Base-by-base conservation (phyloP, 75 land plant genomes). In the Gnetum montanum region DNA sequence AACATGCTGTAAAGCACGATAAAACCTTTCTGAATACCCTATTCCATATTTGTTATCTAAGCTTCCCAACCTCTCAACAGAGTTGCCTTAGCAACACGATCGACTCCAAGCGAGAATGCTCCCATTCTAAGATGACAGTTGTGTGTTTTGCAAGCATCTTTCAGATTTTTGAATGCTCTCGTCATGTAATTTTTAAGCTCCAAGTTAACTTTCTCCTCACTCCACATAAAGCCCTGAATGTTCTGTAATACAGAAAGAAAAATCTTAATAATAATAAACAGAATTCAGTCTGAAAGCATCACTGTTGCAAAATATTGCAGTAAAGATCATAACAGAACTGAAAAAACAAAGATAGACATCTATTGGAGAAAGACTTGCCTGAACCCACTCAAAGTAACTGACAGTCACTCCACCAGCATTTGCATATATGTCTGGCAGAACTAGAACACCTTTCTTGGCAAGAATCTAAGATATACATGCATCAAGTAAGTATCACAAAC, bases 331-430 rank as follows among this genome's bases (percentile, higher is more conserved):
- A n/a, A n/a, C n/a, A n/a, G n/a, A n/a, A n/a, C n/a, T n/a, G n/a
- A n/a, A n/a, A n/a, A n/a, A n/a, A n/a, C n/a, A n/a, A n/a, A n/a
- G n/a, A n/a, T n/a, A n/a, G n/a, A n/a, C n/a, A n/a, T n/a, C n/a
- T n/a, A n/a, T n/a, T n/a, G n/a, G n/a, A n/a, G n/a, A n/a, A n/a
- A n/a, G n/a, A n/a, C n/a, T n/a, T 83, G 83, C 91, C 88, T 86
- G 91, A 38, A 86, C 91, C 91, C 91, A 86, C 67, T 86, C 91
- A 64, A 86, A 86, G 59, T 86, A 86, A 60, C 91, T 86, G 19
- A 86, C 91, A 51, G 78, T 80, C 41, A 86, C 91, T 16, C 91
- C 91, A 3, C 91, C 91, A 16, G 86, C 54, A 62, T 86, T 86
- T 59, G 88, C 91, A 67, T 63, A 76, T 57, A 86, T 82, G 48